A percentile compares a stretch with the other conserved stretches of the same genome.
phyloP scores from a whole-genome alignment of 108 stramenopile genomes.

The Nitzschia sp. region DNA sequence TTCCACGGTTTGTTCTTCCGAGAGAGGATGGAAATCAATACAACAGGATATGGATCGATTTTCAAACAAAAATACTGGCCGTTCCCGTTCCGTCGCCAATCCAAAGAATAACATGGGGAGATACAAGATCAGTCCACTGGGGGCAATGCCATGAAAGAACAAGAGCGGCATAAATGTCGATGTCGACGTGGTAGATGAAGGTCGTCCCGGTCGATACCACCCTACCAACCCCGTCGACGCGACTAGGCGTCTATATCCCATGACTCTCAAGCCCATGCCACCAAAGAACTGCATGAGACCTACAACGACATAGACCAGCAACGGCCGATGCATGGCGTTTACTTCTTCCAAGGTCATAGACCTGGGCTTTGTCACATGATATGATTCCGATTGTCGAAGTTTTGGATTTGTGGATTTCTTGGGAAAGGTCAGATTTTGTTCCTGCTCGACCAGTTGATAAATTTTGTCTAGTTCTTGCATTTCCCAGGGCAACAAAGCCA shows the following conservation, averaged over 20 bases:
- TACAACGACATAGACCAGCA: slow-evolving; percentile 61
- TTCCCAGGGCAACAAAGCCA: slow-evolving; percentile 36
- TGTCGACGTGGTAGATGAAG: neutral
- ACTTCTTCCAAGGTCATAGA: slow-evolving; percentile 71
- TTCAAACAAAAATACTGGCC: slow-evolving; percentile 73
- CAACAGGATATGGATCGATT: slow-evolving; percentile 60
- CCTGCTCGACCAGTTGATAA: slow-evolving; percentile 32
- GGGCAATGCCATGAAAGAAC: slow-evolving; percentile 91
- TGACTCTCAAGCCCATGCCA: slow-evolving; percentile 28
- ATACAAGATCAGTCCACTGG: slow-evolving; percentile 71
- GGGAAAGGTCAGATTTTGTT: slow-evolving; percentile 45
- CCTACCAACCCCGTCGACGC: slow-evolving; percentile 51
- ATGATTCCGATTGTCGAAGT: slow-evolving; percentile 8
- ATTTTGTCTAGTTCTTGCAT: slow-evolving; percentile 42
- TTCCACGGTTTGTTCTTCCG: slow-evolving; percentile 64
- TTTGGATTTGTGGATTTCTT: slow-evolving; percentile 27
- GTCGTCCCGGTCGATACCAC: slow-evolving; percentile 60
- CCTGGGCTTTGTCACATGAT: slow-evolving; percentile 23
- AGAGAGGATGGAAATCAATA: slow-evolving; percentile 40
- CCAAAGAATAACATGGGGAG: slow-evolving; percentile 66
- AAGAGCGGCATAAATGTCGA: slow-evolving; percentile 49
- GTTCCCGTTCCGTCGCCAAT: slow-evolving; percentile 22
- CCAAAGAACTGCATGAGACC: slow-evolving; percentile 35
- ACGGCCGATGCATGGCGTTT: slow-evolving; percentile 67
- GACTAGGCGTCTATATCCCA: slow-evolving; percentile 59